Evolutionary conservation across 805 yeast species (phyloP), one percentile per base, ranked within the genome.

Genomic region (Sugiyamaella qingdaonensis): DNA sequence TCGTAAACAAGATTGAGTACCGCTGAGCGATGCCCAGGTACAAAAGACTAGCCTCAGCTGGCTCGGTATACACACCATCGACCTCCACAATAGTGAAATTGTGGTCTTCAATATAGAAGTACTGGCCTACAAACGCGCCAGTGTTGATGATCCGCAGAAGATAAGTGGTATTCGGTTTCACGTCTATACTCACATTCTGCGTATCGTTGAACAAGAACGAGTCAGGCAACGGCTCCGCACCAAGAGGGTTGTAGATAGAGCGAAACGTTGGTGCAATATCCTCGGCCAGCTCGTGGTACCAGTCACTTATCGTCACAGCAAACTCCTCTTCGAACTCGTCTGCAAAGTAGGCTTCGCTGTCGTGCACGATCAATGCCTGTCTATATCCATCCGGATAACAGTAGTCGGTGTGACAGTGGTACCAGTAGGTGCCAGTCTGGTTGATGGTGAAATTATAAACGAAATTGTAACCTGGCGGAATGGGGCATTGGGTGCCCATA

Each of bases 141-240:
- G 81, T 76, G 71, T 91, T 92, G 62, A 85, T 78, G 52, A 91
- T 71, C 68, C 96, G 80, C 58, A 92, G 61, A 59, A 86, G 73
- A 68, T 92, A 92, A 18, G 96, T 90, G 32, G 81, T 88, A 70
- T 81, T 81, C 10, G 97, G 95, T 71, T 86, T 65, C 49, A 92
- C 94, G 5, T 70, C 59, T 62, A 78, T 74, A 35, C 58, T 57
- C 48, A 56, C 32, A 69, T 86, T 86, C 36, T 62, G 61, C 9
- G 95, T 84, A 66, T 89, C 88, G 73, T 92, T 91, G 68, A 90
- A 75, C 62, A 92, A 77, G 60, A 86, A 70, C 66, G 78, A 76
- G 60, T 86, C 85, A 4, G 98, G 98, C 62, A 92, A 82, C 46
- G 98, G 98, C 73, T 91, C 98, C 36, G 97, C 96, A 66, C 97